A percentile compares a stretch with the other conserved stretches of the same genome.
Conservation (phyloP, 2,329 filamentous ascomycete species). For the Fusarium keratoplasticum region DNA sequence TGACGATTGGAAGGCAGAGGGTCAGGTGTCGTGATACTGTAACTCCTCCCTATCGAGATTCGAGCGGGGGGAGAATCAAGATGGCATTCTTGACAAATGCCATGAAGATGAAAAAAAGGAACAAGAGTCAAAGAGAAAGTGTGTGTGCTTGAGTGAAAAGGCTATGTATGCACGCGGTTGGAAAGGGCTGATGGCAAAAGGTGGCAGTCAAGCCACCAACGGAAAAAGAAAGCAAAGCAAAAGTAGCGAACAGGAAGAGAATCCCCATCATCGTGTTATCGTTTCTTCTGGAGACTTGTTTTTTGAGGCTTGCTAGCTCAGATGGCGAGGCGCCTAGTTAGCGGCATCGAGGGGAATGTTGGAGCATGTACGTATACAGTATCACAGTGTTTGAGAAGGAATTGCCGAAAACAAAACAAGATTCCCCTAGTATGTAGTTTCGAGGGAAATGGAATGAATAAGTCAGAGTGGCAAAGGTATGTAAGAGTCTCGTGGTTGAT, state of each 20-base stretch:
- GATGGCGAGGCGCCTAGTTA: constrained; percentile 16
- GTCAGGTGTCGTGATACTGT: background rate
- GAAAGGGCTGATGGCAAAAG: background rate
- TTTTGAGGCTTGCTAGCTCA: constrained; percentile 32
- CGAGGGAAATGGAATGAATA: background rate
- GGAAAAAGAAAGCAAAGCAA: background rate
- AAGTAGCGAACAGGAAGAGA: background rate
- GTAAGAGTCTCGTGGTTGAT: background rate
- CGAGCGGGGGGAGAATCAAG: background rate
- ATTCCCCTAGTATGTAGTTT: background rate
- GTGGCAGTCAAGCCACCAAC: background rate
- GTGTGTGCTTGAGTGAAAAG: constrained; percentile 11
- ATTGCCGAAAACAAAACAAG: background rate
- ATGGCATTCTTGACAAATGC: constrained; percentile 33
- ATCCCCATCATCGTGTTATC: background rate
- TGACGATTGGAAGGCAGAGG: background rate
- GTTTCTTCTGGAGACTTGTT: background rate
- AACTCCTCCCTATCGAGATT: background rate
- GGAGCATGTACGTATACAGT: constrained; percentile 24
- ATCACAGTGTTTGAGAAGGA: constrained; percentile 9
- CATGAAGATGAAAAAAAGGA: constrained; percentile 13
- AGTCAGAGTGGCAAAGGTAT: background rate
- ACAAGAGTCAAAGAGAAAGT: constrained; percentile 9
- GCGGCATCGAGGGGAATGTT: constrained; percentile 30
- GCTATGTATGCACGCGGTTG: constrained; percentile 6